Percentiles rank a stretch among this genome's conserved stretches.
Conservation (phyloP, 306 rosid species). For the Cyclanthera cordifolia region DNA sequence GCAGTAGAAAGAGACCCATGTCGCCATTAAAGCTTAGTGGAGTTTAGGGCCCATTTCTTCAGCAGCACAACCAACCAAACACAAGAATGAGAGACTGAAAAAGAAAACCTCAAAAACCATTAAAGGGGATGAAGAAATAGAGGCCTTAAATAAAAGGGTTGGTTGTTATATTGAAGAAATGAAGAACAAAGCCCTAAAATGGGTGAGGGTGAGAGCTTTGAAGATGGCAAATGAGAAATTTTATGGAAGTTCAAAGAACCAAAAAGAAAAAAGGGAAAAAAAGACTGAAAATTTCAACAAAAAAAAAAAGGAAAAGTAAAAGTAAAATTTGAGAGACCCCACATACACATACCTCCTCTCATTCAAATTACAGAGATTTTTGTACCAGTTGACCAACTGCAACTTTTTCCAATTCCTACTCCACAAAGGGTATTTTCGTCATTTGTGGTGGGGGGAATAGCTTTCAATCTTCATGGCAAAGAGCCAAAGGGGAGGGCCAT, state of each 20-base stretch:
- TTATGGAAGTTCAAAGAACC: background rate
- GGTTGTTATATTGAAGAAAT: slow-evolving; percentile 7
- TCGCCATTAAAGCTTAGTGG: slow-evolving; percentile 18
- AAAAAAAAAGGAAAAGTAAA: no score
- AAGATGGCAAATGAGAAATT: background rate
- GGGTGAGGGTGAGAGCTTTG: background rate
- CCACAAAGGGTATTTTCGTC: slow-evolving; percentile 14
- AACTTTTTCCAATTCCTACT: slow-evolving; percentile 14
- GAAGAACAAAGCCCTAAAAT: slow-evolving; percentile 5
- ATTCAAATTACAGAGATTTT: slow-evolving; percentile 12
- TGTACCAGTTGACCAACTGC: slow-evolving; percentile 8
- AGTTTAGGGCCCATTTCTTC: slow-evolving; percentile 16
- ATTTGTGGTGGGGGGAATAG: background rate
- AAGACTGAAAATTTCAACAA: background rate
- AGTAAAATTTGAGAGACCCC: background rate
- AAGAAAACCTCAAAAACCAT: slow-evolving; percentile 19
- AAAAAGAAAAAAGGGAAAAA: background rate
- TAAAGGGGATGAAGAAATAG: slow-evolving; percentile 10
- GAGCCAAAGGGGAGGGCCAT: background rate
- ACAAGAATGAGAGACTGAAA: slow-evolving; percentile 5
- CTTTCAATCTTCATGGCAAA: background rate
- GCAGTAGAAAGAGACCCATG: slow-evolving; percentile 6
- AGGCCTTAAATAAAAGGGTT: slow-evolving; percentile 6
- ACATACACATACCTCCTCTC: background rate
- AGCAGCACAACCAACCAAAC: slow-evolving; percentile 17